Percentiles rank a stretch among this genome's conserved stretches.
phyloP scores from a whole-genome alignment of 495 filamentous ascomycete genomes.

The Aspergillus affinis region DNA sequence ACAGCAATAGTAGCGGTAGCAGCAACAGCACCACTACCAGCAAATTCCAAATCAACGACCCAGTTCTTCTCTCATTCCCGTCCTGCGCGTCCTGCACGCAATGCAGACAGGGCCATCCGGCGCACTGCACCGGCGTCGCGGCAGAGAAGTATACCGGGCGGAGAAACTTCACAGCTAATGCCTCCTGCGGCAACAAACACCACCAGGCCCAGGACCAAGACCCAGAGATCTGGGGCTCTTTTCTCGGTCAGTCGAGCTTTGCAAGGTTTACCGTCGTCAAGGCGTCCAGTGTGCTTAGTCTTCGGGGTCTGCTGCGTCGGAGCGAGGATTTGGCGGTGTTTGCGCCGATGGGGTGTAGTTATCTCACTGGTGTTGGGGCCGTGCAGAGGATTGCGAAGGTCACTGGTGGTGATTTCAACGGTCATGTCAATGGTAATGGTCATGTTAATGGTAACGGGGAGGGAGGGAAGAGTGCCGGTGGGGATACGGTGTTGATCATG shows the following conservation, averaged over 20 bases:
- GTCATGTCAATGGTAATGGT: too few relatives aligned
- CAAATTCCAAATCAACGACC: conserved; percentile 40
- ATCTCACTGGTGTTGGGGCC: conserved; percentile 43
- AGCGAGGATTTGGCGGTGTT: conserved; percentile 33
- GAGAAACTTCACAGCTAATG: conserved; percentile 35
- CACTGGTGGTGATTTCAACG: too few relatives aligned
- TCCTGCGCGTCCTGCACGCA: conserved; percentile 36
- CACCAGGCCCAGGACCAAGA: conserved; percentile 1
- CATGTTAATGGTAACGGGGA: too few relatives aligned
- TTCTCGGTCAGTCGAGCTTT: conserved; percentile 45
- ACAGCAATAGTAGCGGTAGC: too few relatives aligned
- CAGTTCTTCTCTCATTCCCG: conserved; percentile 44
- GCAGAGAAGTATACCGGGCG: neutral
- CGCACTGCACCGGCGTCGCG: conserved; percentile 32
- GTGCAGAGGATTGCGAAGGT: conserved; percentile 31
- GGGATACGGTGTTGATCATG: conserved; percentile 28
- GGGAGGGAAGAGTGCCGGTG: neutral
- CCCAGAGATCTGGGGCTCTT: conserved; percentile 29
- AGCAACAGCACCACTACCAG: conserved; percentile 9
- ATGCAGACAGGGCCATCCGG: conserved; percentile 23
- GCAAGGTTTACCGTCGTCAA: conserved; percentile 31
- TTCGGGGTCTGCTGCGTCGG: conserved; percentile 13
- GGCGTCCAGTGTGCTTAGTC: conserved; percentile 26
- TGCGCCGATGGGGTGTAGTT: conserved; percentile 43
- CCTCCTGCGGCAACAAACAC: conserved; percentile 6